Conservation (phyloP, 345 rosid genomes). For the Pistacia vera region DNA sequence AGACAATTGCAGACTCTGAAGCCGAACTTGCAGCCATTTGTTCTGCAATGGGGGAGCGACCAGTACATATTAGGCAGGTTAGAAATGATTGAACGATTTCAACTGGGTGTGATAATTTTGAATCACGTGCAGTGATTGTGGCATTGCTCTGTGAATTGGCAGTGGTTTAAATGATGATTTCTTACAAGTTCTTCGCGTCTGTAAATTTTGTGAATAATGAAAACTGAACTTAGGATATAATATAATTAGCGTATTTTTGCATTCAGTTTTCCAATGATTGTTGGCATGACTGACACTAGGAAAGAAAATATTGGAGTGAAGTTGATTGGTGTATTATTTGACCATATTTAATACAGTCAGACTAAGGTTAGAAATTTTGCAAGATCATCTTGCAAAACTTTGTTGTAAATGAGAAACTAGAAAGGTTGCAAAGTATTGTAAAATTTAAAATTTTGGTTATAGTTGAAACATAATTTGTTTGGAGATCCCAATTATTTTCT, state of each 20-base stretch:
- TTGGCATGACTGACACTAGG: not conserved
- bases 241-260: not conserved
- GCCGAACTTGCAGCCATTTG: slow-evolving; percentile 90
- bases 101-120: not conserved
- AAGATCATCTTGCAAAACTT: not conserved
- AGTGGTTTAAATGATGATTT: slow-evolving; percentile 1
- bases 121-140: not conserved
- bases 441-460: not conserved
- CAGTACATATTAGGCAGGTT: slow-evolving; percentile 91
- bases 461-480: not conserved
- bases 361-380: not conserved
- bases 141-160: not conserved
- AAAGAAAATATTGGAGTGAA: not conserved
- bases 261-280: not conserved
- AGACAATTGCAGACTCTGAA: slow-evolving; percentile 84
- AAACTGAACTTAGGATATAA: not conserved
- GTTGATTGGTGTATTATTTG: not conserved
- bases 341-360: not conserved
- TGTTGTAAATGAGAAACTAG: not conserved
- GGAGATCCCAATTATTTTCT: not conserved
- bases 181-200: not conserved
- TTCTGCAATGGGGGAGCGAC: slow-evolving; percentile 90
- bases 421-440: not conserved
- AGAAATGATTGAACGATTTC: not conserved
- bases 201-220: not conserved